These are phyloP conservation scores for Perkinsus marinus DNA, from an alignment of 169 alveolate genomes.

Conservation along the genomic window DNA sequence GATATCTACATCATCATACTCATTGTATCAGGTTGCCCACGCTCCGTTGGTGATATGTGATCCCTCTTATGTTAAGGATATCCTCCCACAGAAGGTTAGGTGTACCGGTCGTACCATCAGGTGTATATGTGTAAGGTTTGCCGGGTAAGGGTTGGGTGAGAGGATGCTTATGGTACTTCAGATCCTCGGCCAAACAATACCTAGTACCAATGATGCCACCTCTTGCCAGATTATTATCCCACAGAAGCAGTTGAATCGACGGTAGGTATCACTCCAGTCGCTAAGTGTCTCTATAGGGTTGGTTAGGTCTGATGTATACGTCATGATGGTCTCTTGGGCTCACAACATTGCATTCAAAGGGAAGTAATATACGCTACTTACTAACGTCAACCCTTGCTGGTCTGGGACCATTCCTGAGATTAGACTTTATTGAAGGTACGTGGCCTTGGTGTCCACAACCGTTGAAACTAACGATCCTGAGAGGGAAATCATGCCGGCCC, in stretches of 20 bases:
- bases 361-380: constrained; percentile 14
- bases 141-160: constrained; percentile 45
- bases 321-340: constrained; percentile 77
- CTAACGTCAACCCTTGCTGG: too few relatives aligned
- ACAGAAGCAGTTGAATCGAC: constrained; percentile 78
- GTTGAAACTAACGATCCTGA: constrained; percentile 88
- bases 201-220: constrained; percentile 78
- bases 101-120: constrained; percentile 24
- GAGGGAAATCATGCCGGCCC: constrained; percentile 78
- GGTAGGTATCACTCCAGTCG: constrained; percentile 38
- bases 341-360: constrained; percentile 87
- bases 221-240: constrained; percentile 90
- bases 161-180: constrained; percentile 72
- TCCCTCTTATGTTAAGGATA: constrained; percentile 57
- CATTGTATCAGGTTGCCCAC: constrained; percentile 32
- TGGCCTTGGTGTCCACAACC: constrained; percentile 86
- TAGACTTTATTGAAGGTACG: constrained; percentile 54
- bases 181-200: constrained; percentile 85
- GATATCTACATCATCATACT: not conserved
- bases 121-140: not conserved
- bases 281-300: not conserved
- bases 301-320: constrained; percentile 65
- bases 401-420: too few relatives aligned
- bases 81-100: not conserved
- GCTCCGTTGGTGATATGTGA: constrained; percentile 74